Evolutionary conservation across 2,329 filamentous ascomycete genomes (phyloP), one percentile per base, ranked within the genome.

Genomic region (Phyllosticta citribraziliensis): DNA sequence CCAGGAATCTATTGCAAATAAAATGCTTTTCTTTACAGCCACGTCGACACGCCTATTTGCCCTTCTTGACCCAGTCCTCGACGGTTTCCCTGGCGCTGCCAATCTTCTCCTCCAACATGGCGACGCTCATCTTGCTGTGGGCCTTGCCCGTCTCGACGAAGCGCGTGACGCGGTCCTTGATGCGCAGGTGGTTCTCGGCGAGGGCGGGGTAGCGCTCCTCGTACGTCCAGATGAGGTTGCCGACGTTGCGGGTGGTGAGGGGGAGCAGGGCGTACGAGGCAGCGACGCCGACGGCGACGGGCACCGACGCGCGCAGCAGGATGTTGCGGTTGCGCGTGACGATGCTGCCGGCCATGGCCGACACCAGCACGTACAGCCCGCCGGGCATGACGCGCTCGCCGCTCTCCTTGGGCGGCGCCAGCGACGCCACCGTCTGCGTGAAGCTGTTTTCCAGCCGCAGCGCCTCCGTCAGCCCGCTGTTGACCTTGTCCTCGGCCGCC

Each of bases 321-420:
- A 97, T 82, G 74, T 88, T 92, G 68, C 93, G 86, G 80, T 96
- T 95, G 65, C 93, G 86, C 60, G 89, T 85, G 60, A 97, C 80
- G 73, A 99, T 97, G 75, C 86, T 91, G 67, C 93, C 94, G 40
- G 94, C 90, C 92, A 99, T 97, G 69, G 90, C 87, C 52, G 92
- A 88, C 55, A 99, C 92, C 30, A 97, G 83, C 55, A 97, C 91
- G 78, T 97, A 97, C 67, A 97, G 85, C 63, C 86, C 81, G 25
- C 93, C 93, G 35, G 94, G 94, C 76, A 97, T 86, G 61, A 99
- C 82, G 72, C 86, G 86, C 80, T 99, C 94, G 73, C 89, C 89
- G 63, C 86, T 89, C 76, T 93, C 88, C 69, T 87, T 87, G 47
- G 91, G 81, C 30, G 94, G 94, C 20, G 92, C 94, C 50, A 99